Percentiles rank a stretch among this genome's conserved stretches.
phyloP scores from a whole-genome alignment of 2,329 filamentous ascomycete species.

The Tolypocladium ovalisporum region DNA sequence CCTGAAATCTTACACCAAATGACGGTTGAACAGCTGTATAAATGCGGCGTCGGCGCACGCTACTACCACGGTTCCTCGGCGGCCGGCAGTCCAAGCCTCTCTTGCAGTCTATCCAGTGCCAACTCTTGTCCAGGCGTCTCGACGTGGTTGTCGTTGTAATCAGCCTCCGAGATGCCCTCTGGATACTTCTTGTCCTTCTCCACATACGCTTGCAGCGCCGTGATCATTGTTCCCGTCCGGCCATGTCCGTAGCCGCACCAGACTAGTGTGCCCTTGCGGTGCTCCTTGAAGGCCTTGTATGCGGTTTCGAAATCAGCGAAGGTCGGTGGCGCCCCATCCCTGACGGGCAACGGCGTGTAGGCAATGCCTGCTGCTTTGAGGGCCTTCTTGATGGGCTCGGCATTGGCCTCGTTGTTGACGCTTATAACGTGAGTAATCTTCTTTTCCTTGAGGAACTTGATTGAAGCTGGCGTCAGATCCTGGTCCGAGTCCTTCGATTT shows the following conservation, averaged over 20 bases:
- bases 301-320: neutral
- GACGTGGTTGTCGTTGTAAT: neutral
- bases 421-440: constrained; percentile 1
- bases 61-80: no score
- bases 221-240: constrained; percentile 4
- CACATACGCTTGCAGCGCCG: constrained; percentile 2
- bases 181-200: neutral
- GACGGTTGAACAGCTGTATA: no score
- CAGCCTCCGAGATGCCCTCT: neutral
- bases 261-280: constrained; percentile 1
- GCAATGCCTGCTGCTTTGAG: neutral
- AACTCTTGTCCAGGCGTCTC: neutral
- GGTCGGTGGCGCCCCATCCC: neutral
- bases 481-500: neutral
- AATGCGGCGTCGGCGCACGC: no score
- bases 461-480: neutral
- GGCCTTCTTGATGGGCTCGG: neutral
- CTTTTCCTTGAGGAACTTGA: neutral
- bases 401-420: neutral
- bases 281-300: neutral
- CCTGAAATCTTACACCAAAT: no score
- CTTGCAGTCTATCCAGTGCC: neutral
- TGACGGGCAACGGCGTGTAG: neutral
- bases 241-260: constrained; percentile 7
- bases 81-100: neutral